Evolutionary conservation across 2,329 filamentous ascomycete species (phyloP), one percentile per base, ranked within the genome.

Genomic region (Beauveria bassiana): DNA sequence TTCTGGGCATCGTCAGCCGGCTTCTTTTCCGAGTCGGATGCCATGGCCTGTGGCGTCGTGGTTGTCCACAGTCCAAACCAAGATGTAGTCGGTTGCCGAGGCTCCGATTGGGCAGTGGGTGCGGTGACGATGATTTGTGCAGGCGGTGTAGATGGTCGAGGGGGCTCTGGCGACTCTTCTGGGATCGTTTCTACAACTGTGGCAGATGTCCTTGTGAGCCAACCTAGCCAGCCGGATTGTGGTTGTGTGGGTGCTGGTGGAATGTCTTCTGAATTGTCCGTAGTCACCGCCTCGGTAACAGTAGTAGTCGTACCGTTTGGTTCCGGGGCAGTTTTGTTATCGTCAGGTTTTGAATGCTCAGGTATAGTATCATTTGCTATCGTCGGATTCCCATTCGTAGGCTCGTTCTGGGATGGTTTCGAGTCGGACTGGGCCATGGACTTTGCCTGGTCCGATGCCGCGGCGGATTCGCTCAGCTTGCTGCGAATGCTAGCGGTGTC

Each of bases 141-240:
- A 8, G 67, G 65, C 53, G 70, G 67, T 28, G 68, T 69, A 20
- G 62, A 59, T 1, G 68, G 69, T 7, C 66, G 64, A 31, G 22
- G 55, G 46, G 14, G 14, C 16, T 61, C 38, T 20, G 61, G 61
- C 43, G 56, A 24, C 46, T 55, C 45, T 53, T 62, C 61, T 22
- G 7, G 24, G 16, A 53, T 52, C 4, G 58, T 7, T 51, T 61
- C 51, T 8, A 62, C 22, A 26, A 68, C 65, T 9, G 66, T 65
- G 31, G 70, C 71, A 9, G 71, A 68, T 14, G 66, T 65, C 54
- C 64, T 72, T 18, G 68, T 69, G 68, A 82, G 73, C 83, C 84
- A 86, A 38, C 80, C 78, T 18, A 85, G 70, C 84, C 83, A 86
- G 22, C 81, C 76, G 28, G 79, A 62, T 38, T 62, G 50, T 14